Evolutionary conservation across 192 early-diverging fungal species (phyloP).

Genomic region (Podila horticola): DNA sequence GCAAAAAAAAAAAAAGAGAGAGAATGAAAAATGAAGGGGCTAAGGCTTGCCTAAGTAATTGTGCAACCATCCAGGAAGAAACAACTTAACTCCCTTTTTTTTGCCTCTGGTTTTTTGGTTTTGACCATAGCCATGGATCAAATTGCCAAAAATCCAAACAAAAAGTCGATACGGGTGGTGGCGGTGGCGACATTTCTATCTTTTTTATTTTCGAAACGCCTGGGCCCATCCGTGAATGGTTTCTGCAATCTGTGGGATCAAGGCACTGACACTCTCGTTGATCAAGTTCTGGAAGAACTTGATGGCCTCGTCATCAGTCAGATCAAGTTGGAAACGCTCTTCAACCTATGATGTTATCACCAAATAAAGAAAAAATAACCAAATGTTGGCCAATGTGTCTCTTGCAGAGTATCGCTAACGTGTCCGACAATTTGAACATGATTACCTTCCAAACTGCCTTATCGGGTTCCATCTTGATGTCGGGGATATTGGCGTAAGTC

Average conservation of each 20-base stretch:
- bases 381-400: background rate
- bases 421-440: too few species aligned
- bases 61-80: too few species aligned
- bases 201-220: constrained; percentile 67
- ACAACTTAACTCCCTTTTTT: too few species aligned
- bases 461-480: constrained; percentile 98
- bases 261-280: constrained; percentile 91
- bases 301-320: constrained; percentile 94
- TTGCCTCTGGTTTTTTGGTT: too few species aligned
- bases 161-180: background rate
- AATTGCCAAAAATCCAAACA: background rate
- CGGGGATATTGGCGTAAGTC: constrained; percentile 96
- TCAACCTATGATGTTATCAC: constrained; percentile 75
- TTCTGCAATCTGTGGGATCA: constrained; percentile 99
- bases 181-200: background rate
- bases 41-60: too few species aligned
- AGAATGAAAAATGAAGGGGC: too few species aligned
- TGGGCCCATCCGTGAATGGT: constrained; percentile 97
- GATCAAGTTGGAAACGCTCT: constrained; percentile 93
- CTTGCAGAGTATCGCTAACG: background rate
- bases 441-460: constrained; percentile 93
- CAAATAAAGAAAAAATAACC: background rate
- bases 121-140: too few species aligned
- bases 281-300: constrained; percentile 93
- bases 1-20: too few species aligned